Evolutionary conservation across 768 basidiomycete species (phyloP), one percentile per base, ranked within the genome.

Genomic region (Pleurotus salmoneostramineus): DNA sequence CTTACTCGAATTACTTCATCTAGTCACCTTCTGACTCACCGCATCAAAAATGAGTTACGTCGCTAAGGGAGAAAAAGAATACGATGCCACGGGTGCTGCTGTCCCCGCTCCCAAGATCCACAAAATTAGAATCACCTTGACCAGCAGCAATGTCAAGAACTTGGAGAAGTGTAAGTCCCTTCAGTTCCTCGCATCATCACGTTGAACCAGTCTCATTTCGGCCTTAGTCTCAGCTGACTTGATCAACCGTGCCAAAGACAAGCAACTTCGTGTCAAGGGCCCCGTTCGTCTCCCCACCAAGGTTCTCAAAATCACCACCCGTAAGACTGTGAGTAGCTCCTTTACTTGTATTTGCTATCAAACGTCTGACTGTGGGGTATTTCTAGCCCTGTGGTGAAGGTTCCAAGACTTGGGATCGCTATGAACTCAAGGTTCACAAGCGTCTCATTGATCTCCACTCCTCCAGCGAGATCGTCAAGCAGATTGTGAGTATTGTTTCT

Each of bases 371-470:
- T 49, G 32, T 60, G 6, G 8, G 15, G 6, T 54, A 31, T 10
- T 11, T 15, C 12, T 66, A 97, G 93, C 92, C 97, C 76, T 98
- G 97, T 71, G 97, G 97, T 93, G 97, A 98, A 78, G 97, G 97
- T 82, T 98, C 97, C 66, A 99, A 99, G 88, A 99, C 97, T 71
- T 99, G 97, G 97, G 97, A 99, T 78, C 88, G 93, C 68, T 98
- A 95, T 78, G 96, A 99, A 79, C 88, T 99, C 79, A 95, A 95
- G 82, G 83, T 99, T 61, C 96, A 99, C 89, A 99, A 99, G 82
- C 92, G 97, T 69, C 83, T 99, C 73, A 98, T 99, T 69, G 97
- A 99, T 82, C 81, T 99, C 66, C 93, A 96, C 83, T 95, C 97
- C 52, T 96, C 95, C 62, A 92, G 92, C 72, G 97, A 98, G 79